Evolutionary conservation across 352 stramenopile species (phyloP).

Genomic region (Globisporangium paroecandrum): DNA sequence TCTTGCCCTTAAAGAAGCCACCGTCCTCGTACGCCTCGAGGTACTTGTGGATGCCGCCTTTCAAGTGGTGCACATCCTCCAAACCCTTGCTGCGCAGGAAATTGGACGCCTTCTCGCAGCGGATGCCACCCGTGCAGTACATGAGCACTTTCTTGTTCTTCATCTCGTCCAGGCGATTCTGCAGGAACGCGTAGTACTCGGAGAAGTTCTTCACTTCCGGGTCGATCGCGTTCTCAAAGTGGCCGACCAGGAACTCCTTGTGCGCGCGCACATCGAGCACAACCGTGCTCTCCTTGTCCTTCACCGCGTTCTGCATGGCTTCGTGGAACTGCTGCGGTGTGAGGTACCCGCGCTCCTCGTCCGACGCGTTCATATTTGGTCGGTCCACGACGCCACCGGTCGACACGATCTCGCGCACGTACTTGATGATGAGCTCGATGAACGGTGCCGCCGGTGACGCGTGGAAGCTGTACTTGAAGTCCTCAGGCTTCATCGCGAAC

Average conservation of each 20-base stretch:
- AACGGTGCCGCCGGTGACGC: slow-evolving; percentile 38
- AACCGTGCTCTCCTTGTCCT: slow-evolving; percentile 44
- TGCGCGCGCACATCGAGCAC: slow-evolving; percentile 62
- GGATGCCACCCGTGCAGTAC: slow-evolving; percentile 78
- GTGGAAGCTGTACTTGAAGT: slow-evolving; percentile 76
- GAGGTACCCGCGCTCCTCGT: slow-evolving; percentile 61
- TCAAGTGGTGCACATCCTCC: slow-evolving; percentile 60
- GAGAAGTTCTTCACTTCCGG: slow-evolving; percentile 73
- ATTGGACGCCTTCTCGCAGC: slow-evolving; percentile 72
- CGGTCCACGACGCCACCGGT: slow-evolving; percentile 45
- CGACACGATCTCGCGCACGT: slow-evolving; percentile 79
- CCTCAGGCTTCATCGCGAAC: slow-evolving; percentile 53
- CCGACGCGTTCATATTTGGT: slow-evolving; percentile 52
- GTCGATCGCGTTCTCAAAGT: slow-evolving; percentile 66
- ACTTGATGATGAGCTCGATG: slow-evolving; percentile 63
- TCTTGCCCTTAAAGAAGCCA: slow-evolving; percentile 70
- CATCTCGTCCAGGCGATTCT: slow-evolving; percentile 55
- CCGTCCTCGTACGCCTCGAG: slow-evolving; percentile 57
- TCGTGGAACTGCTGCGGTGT: slow-evolving; percentile 77
- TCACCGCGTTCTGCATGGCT: slow-evolving; percentile 39
- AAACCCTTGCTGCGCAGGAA: slow-evolving; percentile 58
- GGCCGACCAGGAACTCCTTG: slow-evolving; percentile 66
- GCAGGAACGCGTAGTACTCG: slow-evolving; percentile 68
- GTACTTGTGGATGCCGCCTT: slow-evolving; percentile 78
- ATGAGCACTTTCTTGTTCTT: slow-evolving; percentile 75